These are phyloP conservation scores for Xylaria nigripes DNA, from an alignment of 495 filamentous ascomycete genomes.

Conservation along the genomic window DNA sequence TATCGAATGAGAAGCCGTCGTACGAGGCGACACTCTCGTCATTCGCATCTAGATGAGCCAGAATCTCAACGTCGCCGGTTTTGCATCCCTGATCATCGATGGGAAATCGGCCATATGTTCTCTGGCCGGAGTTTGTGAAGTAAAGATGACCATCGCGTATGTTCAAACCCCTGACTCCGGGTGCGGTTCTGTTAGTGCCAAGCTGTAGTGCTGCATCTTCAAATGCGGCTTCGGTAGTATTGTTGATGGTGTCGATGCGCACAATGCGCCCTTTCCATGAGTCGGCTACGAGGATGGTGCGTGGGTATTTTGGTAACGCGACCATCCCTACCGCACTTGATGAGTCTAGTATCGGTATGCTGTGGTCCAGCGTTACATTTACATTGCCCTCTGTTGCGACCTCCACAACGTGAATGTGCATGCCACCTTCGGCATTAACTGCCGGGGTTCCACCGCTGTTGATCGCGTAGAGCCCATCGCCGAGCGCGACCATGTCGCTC, in stretches of 20 bases:
- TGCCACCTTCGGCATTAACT: neutral
- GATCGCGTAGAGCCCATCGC: slow-evolving; percentile 25
- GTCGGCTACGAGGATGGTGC: slow-evolving; percentile 25
- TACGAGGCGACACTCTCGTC: slow-evolving; percentile 20
- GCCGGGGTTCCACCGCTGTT: slow-evolving; percentile 14
- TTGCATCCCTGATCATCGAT: slow-evolving; percentile 22
- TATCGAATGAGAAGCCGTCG: slow-evolving; percentile 22
- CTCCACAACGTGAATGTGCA: slow-evolving; percentile 20
- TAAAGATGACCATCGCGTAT: slow-evolving; percentile 24
- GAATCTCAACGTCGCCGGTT: slow-evolving; percentile 14
- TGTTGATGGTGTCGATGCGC: slow-evolving; percentile 15
- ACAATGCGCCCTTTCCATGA: slow-evolving; percentile 26
- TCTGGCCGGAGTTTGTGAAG: slow-evolving; percentile 34
- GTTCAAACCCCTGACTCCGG: slow-evolving; percentile 34
- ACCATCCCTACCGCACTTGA: slow-evolving; percentile 26
- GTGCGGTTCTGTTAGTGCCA: slow-evolving; percentile 1
- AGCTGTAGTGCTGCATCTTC: neutral
- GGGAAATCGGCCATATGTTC: slow-evolving; percentile 24
- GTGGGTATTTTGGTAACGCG: slow-evolving; percentile 9
- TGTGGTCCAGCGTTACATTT: slow-evolving; percentile 5
- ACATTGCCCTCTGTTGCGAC: slow-evolving; percentile 6
- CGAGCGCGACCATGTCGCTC: slow-evolving; percentile 26
- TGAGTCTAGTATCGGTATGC: slow-evolving; percentile 11
- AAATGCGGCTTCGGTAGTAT: slow-evolving; percentile 9
- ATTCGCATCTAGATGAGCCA: slow-evolving; percentile 3